These are phyloP conservation scores for Ganoderma resinaceum DNA, from an alignment of 1,284 basidiomycete genomes.

Conservation along the genomic window DNA sequence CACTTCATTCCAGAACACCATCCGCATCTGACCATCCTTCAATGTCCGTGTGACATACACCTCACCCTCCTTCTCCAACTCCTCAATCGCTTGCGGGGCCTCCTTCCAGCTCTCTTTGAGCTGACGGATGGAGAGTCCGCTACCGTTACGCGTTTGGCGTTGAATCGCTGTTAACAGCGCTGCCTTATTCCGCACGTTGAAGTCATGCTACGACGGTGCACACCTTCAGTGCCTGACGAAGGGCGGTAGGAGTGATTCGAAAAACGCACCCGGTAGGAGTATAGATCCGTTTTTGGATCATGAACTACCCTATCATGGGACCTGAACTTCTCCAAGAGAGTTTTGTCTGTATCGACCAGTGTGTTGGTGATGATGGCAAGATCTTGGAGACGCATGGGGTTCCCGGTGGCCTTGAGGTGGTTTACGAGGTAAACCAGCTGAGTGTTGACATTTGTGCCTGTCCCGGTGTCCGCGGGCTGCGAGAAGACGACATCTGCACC, in stretches of 20 bases:
- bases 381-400: conserved; percentile 85
- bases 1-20: conserved; percentile 94
- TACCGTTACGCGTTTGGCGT: conserved; percentile 77
- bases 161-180: conserved; percentile 85
- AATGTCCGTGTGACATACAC: conserved; percentile 85
- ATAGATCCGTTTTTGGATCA: conserved; percentile 85
- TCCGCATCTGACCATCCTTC: conserved; percentile 84
- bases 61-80: conserved; percentile 87
- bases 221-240: conserved; percentile 10
- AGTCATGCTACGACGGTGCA: conserved; percentile 72
- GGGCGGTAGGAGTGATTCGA: neutral
- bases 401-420: conserved; percentile 77
- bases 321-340: conserved; percentile 80
- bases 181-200: conserved; percentile 83
- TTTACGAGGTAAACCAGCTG: conserved; percentile 87
- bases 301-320: conserved; percentile 80
- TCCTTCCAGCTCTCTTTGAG: conserved; percentile 93
- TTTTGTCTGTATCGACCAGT: conserved; percentile 74
- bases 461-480: conserved; percentile 85
- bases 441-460: conserved; percentile 84
- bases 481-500: conserved; percentile 75
- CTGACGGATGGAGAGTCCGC: conserved; percentile 84
- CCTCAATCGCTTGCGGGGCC: conserved; percentile 81
- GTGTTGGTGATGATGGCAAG: conserved; percentile 82
- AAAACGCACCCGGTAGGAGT: conserved; percentile 76